Percentiles rank a stretch among this genome's conserved stretches.
These are phyloP conservation scores for Lasiodiplodia theobromae DNA, from an alignment of 2,329 filamentous ascomycete genomes.

Conservation along the genomic window DNA sequence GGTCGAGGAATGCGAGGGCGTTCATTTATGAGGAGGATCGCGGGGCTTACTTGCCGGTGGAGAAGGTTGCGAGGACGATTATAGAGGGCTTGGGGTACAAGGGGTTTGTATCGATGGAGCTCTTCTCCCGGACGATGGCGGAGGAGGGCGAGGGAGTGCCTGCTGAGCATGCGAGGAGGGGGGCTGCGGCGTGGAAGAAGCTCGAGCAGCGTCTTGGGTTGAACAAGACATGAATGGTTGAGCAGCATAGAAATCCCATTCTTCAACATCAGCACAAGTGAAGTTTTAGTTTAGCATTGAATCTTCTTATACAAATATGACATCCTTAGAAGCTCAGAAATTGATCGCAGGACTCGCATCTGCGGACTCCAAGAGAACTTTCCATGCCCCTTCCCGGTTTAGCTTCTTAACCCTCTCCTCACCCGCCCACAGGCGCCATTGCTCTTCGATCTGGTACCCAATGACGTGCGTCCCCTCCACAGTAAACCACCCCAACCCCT, in stretches of 20 bases:
- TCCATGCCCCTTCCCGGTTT: neutral
- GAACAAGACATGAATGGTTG: neutral
- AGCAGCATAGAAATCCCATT: neutral
- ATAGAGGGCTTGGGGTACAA: neutral
- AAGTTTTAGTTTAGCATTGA: too few relatives aligned
- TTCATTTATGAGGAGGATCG: conserved; percentile 15
- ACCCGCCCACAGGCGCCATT: conserved; percentile 50
- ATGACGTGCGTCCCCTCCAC: conserved; percentile 53
- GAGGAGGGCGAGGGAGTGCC: neutral
- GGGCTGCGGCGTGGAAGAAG: neutral
- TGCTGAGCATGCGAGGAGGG: neutral
- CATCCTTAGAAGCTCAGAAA: neutral
- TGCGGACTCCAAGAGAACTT: neutral
- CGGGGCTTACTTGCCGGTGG: conserved; percentile 3
- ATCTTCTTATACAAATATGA: too few relatives aligned
- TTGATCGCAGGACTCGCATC: neutral
- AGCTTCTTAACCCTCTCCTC: neutral
- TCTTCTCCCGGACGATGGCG: neutral
- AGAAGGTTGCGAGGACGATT: neutral
- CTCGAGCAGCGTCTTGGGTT: neutral
- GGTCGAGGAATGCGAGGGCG: conserved; percentile 32
- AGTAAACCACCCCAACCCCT: conserved; percentile 43
- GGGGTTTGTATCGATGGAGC: conserved; percentile 5
- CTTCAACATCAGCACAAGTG: neutral
- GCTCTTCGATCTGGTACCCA: conserved; percentile 51